A percentile compares a stretch with the other conserved stretches of the same genome.
These are phyloP conservation scores for Pseudopithomyces maydicus DNA, from an alignment of 2,329 filamentous ascomycete genomes.

Conservation along the genomic window DNA sequence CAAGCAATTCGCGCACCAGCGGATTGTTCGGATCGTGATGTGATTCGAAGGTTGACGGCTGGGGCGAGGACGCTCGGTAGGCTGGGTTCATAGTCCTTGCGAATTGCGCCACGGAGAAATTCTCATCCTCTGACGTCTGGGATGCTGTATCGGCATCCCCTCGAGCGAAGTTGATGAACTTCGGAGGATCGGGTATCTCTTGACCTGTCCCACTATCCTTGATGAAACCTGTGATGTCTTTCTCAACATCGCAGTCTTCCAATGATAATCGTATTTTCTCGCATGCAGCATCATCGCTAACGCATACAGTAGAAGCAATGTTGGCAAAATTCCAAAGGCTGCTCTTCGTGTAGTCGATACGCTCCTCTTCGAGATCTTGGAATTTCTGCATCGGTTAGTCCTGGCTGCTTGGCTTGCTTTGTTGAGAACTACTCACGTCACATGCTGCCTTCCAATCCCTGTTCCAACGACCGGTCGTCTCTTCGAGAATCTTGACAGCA, in stretches of 20 bases:
- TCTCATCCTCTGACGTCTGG: constrained; percentile 82
- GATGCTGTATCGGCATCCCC: constrained; percentile 85
- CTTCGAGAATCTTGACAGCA: constrained; percentile 90
- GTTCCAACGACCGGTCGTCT: constrained; percentile 95
- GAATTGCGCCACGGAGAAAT: constrained; percentile 94
- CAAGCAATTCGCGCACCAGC: constrained; percentile 71
- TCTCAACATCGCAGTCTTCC: constrained; percentile 95
- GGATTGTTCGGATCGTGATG: constrained; percentile 84
- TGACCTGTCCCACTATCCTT: constrained; percentile 87
- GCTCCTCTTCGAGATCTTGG: constrained; percentile 96
- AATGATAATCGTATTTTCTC: constrained; percentile 94
- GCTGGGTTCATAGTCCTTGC: constrained; percentile 93
- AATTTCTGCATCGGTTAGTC: constrained; percentile 70
- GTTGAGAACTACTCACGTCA: constrained; percentile 56
- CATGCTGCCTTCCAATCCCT: constrained; percentile 97
- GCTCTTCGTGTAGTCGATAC: constrained; percentile 95
- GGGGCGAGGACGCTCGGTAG: constrained; percentile 93
- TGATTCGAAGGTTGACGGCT: constrained; percentile 89
- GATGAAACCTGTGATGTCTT: constrained; percentile 90
- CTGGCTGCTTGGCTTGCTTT: too few species aligned
- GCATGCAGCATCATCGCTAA: constrained; percentile 90
- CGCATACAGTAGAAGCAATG: constrained; percentile 94
- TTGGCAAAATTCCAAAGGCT: constrained; percentile 98
- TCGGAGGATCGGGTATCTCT: constrained; percentile 95
- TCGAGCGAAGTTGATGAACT: constrained; percentile 98